Base-by-base conservation (phyloP, 805 yeast species). In the Sugiyamaella floridensis region DNA sequence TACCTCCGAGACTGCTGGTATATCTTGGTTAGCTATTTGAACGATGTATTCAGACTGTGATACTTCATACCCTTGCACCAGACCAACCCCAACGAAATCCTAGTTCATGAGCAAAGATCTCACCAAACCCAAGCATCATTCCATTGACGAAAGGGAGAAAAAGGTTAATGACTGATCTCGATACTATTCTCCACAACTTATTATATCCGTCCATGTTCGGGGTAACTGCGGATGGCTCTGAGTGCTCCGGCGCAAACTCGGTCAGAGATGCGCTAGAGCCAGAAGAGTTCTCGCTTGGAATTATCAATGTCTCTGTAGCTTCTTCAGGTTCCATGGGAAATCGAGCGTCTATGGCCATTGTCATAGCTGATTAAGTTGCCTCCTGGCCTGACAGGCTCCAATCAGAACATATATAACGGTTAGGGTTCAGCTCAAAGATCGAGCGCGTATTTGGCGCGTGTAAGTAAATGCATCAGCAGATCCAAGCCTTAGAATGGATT, bases 71-170 rank as follows among this genome's bases (percentile, higher is more conserved):
- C 63, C 76, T 77, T 12, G 89, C 89, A 5, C 85, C 89, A 19
- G 74, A 63, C 86, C 93, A 86, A 45, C 87, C 82, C 70, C 80
- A 83, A 47, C 76, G 75, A 72, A 87, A 86, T 5, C 96, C 95
- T 42, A 92, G 70, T 63, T 92, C 97, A 66, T 90, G 97, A 8
- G 98, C 98, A 54, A 88, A 72, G 18, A 92, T 82, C 71, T 92
- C 98, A 1, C 98, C 98, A 66, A 92, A 89, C 0, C 98, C 98
- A 48, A 92, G 77, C 96, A 90, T 90, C 69, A 92, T 73, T 8
- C 98, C 98, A 63, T 92, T 92, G 60, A 92, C 74, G 63, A 92
- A 89, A 1, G 98, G 98, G 45, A 92, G 70, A 1, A 89, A 65
- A 59, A 92, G 69, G 60, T 92, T 92, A 57, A 92, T 81, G 1